Evolutionary conservation across 371 early-diverging fungal species (phyloP), one percentile per base, ranked within the genome.

Genomic region (Homolaphlyctis polyrhiza): DNA sequence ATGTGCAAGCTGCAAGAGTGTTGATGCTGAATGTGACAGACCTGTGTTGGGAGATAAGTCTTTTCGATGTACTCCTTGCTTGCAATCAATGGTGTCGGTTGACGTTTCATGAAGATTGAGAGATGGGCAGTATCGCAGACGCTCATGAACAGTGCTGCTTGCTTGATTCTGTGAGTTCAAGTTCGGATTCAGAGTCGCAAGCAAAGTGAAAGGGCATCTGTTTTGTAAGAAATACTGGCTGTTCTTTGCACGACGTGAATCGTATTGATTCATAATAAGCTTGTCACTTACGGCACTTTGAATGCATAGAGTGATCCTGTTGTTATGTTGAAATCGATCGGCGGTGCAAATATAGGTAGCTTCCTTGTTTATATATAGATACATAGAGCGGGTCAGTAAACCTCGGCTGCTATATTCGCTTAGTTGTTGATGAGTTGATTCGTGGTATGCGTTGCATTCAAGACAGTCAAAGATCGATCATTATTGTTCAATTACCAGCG

Each of bases 311-410:
- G 35, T 2, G 30, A 35, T 3, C 8, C 28, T 14, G 30, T 55
- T 4, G 55, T 55, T 14, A 55, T 27, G 55, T 55, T 55, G 28
- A 55, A 55, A 33, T 55, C 55, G n/a, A 55, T 55, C 6, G 55
- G 55, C 3, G 55, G 55, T 55, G 55, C 2, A 55, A 55, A 55
- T 25, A 55, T 18, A 5, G 4, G 13, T 8, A 55, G 8, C n/a
- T 55, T 55, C 55, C 55, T 55, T n/a, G n/a, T n/a, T n/a, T n/a
- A n/a, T n/a, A n/a, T n/a, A n/a, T n/a, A n/a, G n/a, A n/a, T n/a
- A n/a, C n/a, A n/a, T n/a, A n/a, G n/a, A n/a, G n/a, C n/a, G n/a
- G n/a, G n/a, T n/a, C n/a, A n/a, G n/a, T n/a, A n/a, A n/a, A n/a
- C n/a, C n/a, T n/a, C n/a, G n/a, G n/a, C n/a, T n/a, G n/a, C n/a